Evolutionary conservation across 768 basidiomycete species (phyloP).

Genomic region (Chalciporus sphaerocephalus): DNA sequence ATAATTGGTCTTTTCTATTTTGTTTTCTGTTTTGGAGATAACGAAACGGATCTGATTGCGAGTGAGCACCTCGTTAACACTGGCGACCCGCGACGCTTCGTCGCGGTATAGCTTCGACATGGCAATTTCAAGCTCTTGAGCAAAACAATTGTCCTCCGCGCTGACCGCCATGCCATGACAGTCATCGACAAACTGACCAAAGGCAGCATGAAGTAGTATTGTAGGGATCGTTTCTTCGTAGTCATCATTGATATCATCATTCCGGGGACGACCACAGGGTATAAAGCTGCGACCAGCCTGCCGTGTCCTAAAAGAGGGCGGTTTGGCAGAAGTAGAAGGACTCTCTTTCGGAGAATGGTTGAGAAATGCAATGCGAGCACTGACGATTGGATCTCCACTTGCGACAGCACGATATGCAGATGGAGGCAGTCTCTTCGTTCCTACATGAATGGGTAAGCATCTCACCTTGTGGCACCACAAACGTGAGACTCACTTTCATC

Average conservation of each 20-base stretch:
- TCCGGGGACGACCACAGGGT: background rate
- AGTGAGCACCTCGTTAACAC: constrained; percentile 9
- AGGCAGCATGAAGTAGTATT: constrained; percentile 6
- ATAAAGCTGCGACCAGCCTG: background rate
- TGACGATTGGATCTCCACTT: background rate
- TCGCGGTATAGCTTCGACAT: constrained; percentile 18
- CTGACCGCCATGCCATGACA: background rate
- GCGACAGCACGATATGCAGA: background rate
- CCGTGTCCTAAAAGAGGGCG: background rate
- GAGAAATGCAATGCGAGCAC: background rate
- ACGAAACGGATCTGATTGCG: background rate
- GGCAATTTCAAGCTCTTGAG: constrained; percentile 9
- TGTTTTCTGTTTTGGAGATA: background rate
- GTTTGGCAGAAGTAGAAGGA: background rate
- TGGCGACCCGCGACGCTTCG: constrained; percentile 10
- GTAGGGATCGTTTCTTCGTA: constrained; percentile 1
- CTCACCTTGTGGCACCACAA: too few species aligned
- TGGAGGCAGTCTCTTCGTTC: background rate
- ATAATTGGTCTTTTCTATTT: constrained; percentile 1
- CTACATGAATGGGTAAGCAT: too few species aligned
- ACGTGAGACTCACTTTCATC: too few species aligned
- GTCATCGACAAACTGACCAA: constrained; percentile 10
- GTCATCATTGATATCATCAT: background rate
- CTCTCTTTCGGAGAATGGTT: background rate
- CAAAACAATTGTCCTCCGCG: constrained; percentile 9